Evolutionary conservation across 1,284 basidiomycete genomes (phyloP).

Genomic region (Papiliotrema laurentii): DNA sequence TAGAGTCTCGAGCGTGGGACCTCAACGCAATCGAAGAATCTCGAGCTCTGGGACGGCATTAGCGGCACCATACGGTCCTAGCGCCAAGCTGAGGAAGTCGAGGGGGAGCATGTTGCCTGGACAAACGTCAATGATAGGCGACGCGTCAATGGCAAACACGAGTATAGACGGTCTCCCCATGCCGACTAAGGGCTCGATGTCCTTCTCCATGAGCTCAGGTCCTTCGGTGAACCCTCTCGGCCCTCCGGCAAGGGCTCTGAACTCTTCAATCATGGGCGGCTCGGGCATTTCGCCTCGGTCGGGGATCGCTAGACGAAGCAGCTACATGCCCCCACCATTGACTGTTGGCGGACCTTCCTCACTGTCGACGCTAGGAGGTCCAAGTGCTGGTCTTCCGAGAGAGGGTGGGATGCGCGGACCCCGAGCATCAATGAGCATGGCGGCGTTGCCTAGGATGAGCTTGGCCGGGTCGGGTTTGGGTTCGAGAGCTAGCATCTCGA

Average conservation of each 20-base stretch:
- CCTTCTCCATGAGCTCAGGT: background rate
- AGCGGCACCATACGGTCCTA: background rate
- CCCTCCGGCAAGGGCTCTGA: too few relatives aligned
- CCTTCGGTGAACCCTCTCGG: too few relatives aligned
- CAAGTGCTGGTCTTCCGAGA: too few relatives aligned
- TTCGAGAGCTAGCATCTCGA: background rate
- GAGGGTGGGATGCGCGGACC: background rate
- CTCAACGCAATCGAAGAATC: background rate
- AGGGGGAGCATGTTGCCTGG: background rate
- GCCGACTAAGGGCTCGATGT: background rate
- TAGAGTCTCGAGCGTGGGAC: background rate
- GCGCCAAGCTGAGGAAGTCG: background rate
- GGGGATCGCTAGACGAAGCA: background rate
- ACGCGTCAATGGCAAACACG: background rate
- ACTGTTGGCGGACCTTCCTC: background rate
- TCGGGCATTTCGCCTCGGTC: background rate
- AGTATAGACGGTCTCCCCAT: background rate
- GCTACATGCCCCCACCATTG: background rate
- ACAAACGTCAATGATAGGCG: background rate
- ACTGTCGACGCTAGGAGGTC: background rate
- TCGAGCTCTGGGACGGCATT: background rate
- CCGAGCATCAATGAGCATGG: conserved; percentile 1
- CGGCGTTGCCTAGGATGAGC: background rate
- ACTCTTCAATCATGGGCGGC: too few relatives aligned
- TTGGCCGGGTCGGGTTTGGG: background rate